A percentile compares a stretch with the other conserved stretches of the same genome.
Evolutionary conservation across 257 asterid species (phyloP).

Genomic region (Solanum dulcamara): DNA sequence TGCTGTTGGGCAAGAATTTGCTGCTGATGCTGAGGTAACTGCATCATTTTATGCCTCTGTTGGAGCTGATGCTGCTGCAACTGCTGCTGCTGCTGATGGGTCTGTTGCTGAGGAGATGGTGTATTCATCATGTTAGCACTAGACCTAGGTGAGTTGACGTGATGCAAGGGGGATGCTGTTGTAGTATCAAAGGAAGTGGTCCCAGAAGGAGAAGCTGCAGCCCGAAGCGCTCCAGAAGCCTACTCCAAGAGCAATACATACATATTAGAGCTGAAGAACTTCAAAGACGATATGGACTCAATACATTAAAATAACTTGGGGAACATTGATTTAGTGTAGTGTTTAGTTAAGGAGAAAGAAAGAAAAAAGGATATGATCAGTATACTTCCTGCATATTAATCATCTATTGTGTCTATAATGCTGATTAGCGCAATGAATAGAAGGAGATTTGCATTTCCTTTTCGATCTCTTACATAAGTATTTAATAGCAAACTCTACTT

Average conservation of each 20-base stretch:
- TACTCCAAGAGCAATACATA: constrained; percentile 18
- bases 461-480: background rate
- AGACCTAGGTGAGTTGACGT: constrained; percentile 91
- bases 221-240: constrained; percentile 76
- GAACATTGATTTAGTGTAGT: background rate
- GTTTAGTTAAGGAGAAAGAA: background rate
- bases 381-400: background rate
- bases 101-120: constrained; percentile 93
- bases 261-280: background rate
- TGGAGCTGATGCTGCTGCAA: constrained; percentile 21
- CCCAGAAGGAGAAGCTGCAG: constrained; percentile 85
- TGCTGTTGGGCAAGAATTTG: constrained; percentile 78
- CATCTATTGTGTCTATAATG: background rate
- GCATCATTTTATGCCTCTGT: constrained; percentile 86
- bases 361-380: background rate
- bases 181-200: constrained; percentile 64
- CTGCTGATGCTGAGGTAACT: constrained; percentile 65
- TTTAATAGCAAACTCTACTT: background rate
- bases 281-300: background rate
- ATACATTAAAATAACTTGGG: background rate
- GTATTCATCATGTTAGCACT: constrained; percentile 85
- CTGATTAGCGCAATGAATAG: background rate
- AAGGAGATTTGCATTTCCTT: background rate
- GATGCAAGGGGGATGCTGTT: constrained; percentile 71
- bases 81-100: constrained; percentile 48